Percentiles rank a stretch among this genome's conserved stretches.
Evolutionary conservation across 805 yeast species (phyloP).

Genomic region (Candida awuae): DNA sequence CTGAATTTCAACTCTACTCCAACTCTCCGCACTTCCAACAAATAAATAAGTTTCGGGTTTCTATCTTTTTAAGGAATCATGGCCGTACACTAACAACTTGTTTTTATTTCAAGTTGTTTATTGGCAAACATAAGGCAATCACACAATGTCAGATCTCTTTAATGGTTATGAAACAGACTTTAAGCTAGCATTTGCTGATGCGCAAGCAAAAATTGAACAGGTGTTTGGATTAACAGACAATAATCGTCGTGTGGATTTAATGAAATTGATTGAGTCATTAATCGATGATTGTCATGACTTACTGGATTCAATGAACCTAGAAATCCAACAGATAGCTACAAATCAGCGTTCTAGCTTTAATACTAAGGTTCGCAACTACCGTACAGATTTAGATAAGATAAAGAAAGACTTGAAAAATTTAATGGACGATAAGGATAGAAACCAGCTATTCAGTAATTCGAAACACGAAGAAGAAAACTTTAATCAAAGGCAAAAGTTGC

Average conservation of each 20-base stretch:
- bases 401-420: conserved; percentile 48
- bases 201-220: conserved; percentile 54
- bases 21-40: too few relatives aligned
- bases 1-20: too few relatives aligned
- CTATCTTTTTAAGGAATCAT: too few relatives aligned
- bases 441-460: conserved; percentile 59
- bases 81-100: neutral
- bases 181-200: conserved; percentile 61
- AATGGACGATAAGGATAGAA: conserved; percentile 65
- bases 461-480: conserved; percentile 34
- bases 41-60: too few relatives aligned
- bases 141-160: conserved; percentile 44
- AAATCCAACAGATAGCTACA: conserved; percentile 78
- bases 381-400: conserved; percentile 46
- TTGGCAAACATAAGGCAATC: neutral
- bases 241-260: conserved; percentile 44
- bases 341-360: conserved; percentile 62
- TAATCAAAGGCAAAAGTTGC: conserved; percentile 71
- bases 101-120: neutral
- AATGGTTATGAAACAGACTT: conserved; percentile 63
- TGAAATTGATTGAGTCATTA: conserved; percentile 54
- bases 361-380: conserved; percentile 67
- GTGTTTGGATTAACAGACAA: conserved; percentile 38
- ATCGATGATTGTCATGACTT: conserved; percentile 78
- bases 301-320: conserved; percentile 80